Base-by-base conservation (phyloP, 176 grass and related monocot species). In the Musa troglodytarum region DNA sequence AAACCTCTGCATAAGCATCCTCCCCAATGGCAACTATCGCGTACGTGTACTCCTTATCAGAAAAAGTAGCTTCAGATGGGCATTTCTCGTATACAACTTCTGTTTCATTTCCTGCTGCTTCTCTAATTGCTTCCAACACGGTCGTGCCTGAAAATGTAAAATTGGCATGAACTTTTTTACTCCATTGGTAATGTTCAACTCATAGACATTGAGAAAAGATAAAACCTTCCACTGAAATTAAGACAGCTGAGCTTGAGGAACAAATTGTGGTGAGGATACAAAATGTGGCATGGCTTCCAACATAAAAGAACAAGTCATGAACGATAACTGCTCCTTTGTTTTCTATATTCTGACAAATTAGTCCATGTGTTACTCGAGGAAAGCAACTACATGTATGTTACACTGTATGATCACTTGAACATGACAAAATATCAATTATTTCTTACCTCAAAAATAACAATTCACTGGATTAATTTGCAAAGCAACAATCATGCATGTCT, bases 21-120 rank as follows among this genome's bases (percentile, higher is more conserved):
- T 97, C 93, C 1, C 93, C 93, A 34, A 97, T 86, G 25, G 87
- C 90, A 68, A 97, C 80, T 57, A 97, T 53, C 9, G 88, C 90
- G 72, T 77, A 98, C 12, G 90, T 87, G 75, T 89, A 94, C 0
- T 69, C 74, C 11, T 78, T 76, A 58, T 62, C 55, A 76, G 77
- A 69, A 86, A 98, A 77, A 23, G 65, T 84, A 59, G 75, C 74
- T 62, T 82, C 84, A 62, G 90, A 80, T 78, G 86, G 88, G 78
- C 72, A 64, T 74, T 84, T n/a, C 70, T 94, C 82, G 49, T 82
- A 79, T 65, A 87, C 75, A 55, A 94, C 86, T 85, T 99, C 86
- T 28, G 86, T 94, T 81, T 87, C 82, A 34, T 65, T 54, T 74
- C 82, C 88, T 28, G 84, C 26, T 0, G 78, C 78, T 87, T 84